Evolutionary conservation across 345 rosid genomes (phyloP).

Genomic region (Excoecaria agallocha): DNA sequence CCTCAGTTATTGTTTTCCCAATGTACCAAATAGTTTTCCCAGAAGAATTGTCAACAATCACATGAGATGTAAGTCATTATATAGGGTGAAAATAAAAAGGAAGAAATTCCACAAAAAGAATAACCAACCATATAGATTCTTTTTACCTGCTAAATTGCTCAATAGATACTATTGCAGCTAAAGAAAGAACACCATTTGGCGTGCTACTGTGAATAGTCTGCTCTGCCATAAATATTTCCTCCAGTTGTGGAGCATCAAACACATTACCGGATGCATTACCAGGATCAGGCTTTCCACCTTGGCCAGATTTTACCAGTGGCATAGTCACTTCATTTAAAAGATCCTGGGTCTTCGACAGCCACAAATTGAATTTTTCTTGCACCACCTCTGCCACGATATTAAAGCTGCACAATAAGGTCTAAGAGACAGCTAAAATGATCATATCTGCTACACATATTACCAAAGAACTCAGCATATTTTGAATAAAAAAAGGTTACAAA

Average conservation of each 20-base stretch:
- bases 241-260: constrained; percentile 48
- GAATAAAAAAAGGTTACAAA: not conserved
- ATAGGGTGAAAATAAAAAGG: not conserved
- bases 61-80: not conserved
- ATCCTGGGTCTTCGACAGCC: constrained; percentile 82
- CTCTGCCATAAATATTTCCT: constrained; percentile 68
- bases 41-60: not conserved
- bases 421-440: constrained; percentile 5
- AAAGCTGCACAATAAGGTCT: constrained; percentile 13
- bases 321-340: constrained; percentile 52
- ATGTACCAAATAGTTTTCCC: not conserved
- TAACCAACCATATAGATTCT: not conserved
- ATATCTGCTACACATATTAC: not conserved
- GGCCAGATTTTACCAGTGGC: constrained; percentile 55
- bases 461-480: not conserved
- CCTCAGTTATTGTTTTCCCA: not conserved
- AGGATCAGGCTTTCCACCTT: constrained; percentile 44
- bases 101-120: not conserved
- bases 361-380: constrained; percentile 63
- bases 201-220: constrained; percentile 60
- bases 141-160: constrained; percentile 96
- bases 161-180: constrained; percentile 73
- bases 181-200: constrained; percentile 60
- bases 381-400: constrained; percentile 49
- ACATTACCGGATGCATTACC: constrained; percentile 34